phyloP scores from a whole-genome alignment of 805 yeast species.

The Metschnikowia picachoensis region DNA sequence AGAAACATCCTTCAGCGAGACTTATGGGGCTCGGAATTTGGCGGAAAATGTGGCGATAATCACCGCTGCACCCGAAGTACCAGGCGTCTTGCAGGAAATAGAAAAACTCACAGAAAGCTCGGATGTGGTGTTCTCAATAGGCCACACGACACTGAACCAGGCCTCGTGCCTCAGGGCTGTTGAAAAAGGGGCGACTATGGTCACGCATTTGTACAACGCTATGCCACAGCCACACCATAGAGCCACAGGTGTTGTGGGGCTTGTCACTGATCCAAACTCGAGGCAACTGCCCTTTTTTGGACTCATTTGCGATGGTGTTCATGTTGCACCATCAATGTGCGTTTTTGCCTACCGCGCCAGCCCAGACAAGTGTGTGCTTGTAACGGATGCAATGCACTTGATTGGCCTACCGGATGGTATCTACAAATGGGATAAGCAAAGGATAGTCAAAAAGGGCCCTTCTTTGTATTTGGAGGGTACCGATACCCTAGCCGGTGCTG shows the following conservation, averaged over 20 bases:
- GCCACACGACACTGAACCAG: slow-evolving; percentile 44
- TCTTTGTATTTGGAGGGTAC: slow-evolving; percentile 48
- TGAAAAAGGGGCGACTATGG: slow-evolving; percentile 52
- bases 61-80: slow-evolving; percentile 52
- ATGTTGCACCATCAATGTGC: slow-evolving; percentile 53
- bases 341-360: slow-evolving; percentile 47
- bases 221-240: slow-evolving; percentile 61
- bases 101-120: slow-evolving; percentile 27
- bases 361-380: slow-evolving; percentile 52
- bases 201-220: slow-evolving; percentile 59
- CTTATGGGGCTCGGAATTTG: slow-evolving; percentile 38
- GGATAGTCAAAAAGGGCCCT: slow-evolving; percentile 46
- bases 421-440: slow-evolving; percentile 49
- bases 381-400: slow-evolving; percentile 57
- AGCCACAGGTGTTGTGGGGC: slow-evolving; percentile 54
- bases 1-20: slow-evolving; percentile 23
- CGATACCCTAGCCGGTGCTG: slow-evolving; percentile 58
- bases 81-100: slow-evolving; percentile 43
- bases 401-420: slow-evolving; percentile 56
- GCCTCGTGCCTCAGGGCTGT: slow-evolving; percentile 42
- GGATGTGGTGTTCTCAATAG: slow-evolving; percentile 41
- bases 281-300: slow-evolving; percentile 46
- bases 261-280: slow-evolving; percentile 30
- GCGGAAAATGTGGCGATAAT: slow-evolving; percentile 37
- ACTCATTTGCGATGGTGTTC: slow-evolving; percentile 55